Conservation (phyloP, 441 rosid species). For the Dalechampia spathulata region DNA sequence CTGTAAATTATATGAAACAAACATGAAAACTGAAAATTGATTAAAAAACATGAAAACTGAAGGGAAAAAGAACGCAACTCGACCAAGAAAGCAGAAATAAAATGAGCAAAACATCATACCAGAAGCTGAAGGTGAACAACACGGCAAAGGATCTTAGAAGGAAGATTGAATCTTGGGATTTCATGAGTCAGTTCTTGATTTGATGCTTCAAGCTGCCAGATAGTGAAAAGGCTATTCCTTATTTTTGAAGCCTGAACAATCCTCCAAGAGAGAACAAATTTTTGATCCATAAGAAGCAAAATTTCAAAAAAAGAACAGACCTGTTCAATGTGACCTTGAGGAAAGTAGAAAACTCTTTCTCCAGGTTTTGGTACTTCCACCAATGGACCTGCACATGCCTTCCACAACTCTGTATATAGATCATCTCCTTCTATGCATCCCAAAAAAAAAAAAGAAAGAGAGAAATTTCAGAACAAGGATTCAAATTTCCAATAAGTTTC, state of each 20-base stretch:
- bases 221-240: not conserved
- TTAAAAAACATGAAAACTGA: constrained; percentile 2
- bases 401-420: constrained; percentile 68
- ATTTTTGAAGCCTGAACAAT: too few species aligned
- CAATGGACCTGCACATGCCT: constrained; percentile 81
- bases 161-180: constrained; percentile 54
- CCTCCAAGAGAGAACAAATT: not conserved
- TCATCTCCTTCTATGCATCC: constrained; percentile 30
- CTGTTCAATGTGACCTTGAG: constrained; percentile 92
- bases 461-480: too few species aligned
- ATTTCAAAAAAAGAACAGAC: constrained; percentile 18
- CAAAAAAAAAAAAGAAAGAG: not conserved
- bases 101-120: constrained; percentile 29
- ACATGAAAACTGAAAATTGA: not conserved
- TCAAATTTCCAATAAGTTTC: too few species aligned
- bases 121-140: constrained; percentile 55
- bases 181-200: constrained; percentile 64
- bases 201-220: constrained; percentile 64
- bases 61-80: not conserved
- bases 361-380: constrained; percentile 61
- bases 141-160: constrained; percentile 71
- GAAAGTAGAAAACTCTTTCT: constrained; percentile 74
- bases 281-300: constrained; percentile 5
- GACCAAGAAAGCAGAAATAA: not conserved
- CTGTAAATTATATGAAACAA: constrained; percentile 21